Base-by-base conservation (phyloP, 805 yeast genomes). In the Ogataea wickerhamii region DNA sequence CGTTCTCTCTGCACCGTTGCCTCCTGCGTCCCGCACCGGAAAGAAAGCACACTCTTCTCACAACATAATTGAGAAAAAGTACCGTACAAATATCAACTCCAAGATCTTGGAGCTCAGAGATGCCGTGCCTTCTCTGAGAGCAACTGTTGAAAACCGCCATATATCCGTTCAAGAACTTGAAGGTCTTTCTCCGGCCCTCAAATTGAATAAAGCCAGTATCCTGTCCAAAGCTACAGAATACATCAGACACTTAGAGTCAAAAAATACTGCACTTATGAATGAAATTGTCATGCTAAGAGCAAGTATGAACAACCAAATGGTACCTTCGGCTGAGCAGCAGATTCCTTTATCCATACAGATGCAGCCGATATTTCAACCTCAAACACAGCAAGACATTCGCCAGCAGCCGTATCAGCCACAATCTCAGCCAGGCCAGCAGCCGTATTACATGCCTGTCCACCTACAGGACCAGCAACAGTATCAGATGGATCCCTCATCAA, bases 201-300 rank as follows among this genome's bases (percentile, higher is more conserved):
- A 83, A 55, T 66, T 86, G 38, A 84, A 83, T 58, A 85, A 85
- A 60, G 93, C 91, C 11, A 81, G 82, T 20, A 82, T 85, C 11
- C 64, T 85, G 37, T 70, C 86, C 26, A 85, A 85, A 53, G 86
- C 89, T 6, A 80, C 87, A 1, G 94, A 85, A 61, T 86, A 86
- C 58, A 85, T 85, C 53, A 68, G 72, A 52, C 87, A 83, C 56
- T 64, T 85, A 46, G 88, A 85, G 57, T 56, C 63, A 38, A 76
- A 80, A 44, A 83, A 82, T 50, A 57, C 60, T 3, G 57, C 63
- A 24, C 63, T 85, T 50, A 55, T 56, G 36, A 57, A 66, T 44
- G 87, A 84, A 56, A 66, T 79, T 38, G 65, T 70, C 27, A 73
- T 73, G 37, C 61, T 82, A 34, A 54, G 67, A 30, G 34, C 52